Evolutionary conservation across 1,284 basidiomycete species (phyloP), one percentile per base, ranked within the genome.

Genomic region (Sanghuangporus sanghuang): DNA sequence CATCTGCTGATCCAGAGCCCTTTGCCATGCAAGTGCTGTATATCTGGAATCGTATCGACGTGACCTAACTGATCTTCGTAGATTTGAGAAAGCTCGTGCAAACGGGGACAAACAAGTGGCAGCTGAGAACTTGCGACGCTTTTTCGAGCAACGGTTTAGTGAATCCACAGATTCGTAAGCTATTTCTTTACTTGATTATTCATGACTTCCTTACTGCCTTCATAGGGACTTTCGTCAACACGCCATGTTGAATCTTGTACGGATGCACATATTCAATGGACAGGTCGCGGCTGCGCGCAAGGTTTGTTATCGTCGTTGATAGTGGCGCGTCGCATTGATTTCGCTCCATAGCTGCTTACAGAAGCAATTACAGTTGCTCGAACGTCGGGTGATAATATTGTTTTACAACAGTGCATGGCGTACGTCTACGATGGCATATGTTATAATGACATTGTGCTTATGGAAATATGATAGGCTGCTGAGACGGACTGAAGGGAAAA

Each of bases 141-240:
- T 90, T 72, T 93, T 93, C 67, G 90, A 93, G 70, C 90, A 93
- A 67, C 86, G 84, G 68, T 93, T 93, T 69, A 87, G 84, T 66
- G 90, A 93, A 72, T 92, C 90, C 88, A 91, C 67, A 68, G 90
- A 76, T 23, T 49, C 42, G 12, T 71, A 11, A 49, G 53, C 57
- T 44, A 48, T 39, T 2, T 38, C 21, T 48, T 14, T n/a, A 38
- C 18, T 49, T 54, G 23, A 32, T n/a, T 27, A 46, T 39, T 40
- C 27, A 61, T 36, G 16, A 40, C 32, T 57, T 62, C n/a, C 67
- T 60, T 56, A 57, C 16, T 48, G 42, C 53, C 46, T 32, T 59
- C 38, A 18, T 68, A 92, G 91, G 32, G 88, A 89, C 16, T 74
- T 90, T 63, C 86, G 91, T 56, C 90, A 92, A 68, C 87, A 90